Percentiles rank a stretch among this genome's conserved stretches.
Evolutionary conservation across 768 basidiomycete genomes (phyloP).

Genomic region (Cystobasidiopsis lactophilus): DNA sequence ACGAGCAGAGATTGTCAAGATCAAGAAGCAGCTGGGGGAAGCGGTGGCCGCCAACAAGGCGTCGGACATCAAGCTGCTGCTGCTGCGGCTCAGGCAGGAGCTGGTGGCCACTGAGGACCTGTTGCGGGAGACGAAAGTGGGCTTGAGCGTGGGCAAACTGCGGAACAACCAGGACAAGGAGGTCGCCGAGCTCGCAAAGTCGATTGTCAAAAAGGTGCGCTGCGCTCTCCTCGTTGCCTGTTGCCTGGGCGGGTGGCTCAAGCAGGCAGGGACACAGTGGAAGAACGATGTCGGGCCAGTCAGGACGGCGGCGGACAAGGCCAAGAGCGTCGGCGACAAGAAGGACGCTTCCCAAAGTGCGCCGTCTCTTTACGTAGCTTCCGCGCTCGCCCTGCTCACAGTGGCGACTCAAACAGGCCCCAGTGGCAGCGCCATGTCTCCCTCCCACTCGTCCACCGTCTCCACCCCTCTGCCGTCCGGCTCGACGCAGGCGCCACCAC

Average conservation of each 20-base stretch:
- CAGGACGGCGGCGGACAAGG: conserved; percentile 21
- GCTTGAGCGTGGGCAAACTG: conserved; percentile 76
- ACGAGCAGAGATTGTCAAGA: background rate
- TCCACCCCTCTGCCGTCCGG: conserved; percentile 14
- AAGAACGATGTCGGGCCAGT: conserved; percentile 51
- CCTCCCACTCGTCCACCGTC: conserved; percentile 1
- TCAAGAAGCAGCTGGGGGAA: conserved; percentile 6
- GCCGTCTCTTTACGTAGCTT: too few species aligned
- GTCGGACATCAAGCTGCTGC: conserved; percentile 13
- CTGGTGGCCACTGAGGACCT: conserved; percentile 20
- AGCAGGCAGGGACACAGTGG: conserved; percentile 31
- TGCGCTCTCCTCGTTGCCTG: background rate
- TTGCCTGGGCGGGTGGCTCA: background rate
- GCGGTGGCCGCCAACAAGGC: conserved; percentile 4
- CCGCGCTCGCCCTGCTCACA: too few species aligned
- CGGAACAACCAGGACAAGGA: conserved; percentile 48
- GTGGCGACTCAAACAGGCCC: too few species aligned
- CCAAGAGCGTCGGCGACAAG: conserved; percentile 7
- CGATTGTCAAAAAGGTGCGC: conserved; percentile 55
- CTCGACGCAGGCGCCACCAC: too few species aligned
- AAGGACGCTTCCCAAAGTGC: too few species aligned
- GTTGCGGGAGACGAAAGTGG: conserved; percentile 66
- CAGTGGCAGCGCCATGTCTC: background rate
- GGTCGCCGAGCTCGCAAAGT: conserved; percentile 64
- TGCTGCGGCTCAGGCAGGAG: conserved; percentile 15